A percentile compares a stretch with the other conserved stretches of the same genome.
Evolutionary conservation across 352 stramenopile genomes (phyloP).

Genomic region (Globisporangium mamillatum): DNA sequence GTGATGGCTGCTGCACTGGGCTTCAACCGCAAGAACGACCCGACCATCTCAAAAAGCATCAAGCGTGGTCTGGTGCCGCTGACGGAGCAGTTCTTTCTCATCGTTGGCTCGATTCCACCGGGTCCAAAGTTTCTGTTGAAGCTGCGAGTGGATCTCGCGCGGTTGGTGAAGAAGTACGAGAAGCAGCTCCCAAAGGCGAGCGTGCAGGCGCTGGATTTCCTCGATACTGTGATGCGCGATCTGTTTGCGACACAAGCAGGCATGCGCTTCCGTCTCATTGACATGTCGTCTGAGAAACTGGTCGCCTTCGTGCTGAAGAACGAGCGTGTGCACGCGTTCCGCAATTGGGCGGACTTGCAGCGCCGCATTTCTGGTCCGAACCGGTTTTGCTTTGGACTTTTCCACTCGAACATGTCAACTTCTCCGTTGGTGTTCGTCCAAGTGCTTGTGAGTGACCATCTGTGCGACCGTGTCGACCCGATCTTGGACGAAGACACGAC

Average conservation of each 20-base stretch:
- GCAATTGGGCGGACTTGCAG: slow-evolving; percentile 62
- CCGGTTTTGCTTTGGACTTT: slow-evolving; percentile 80
- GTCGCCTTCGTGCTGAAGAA: slow-evolving; percentile 70
- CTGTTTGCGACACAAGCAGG: slow-evolving; percentile 80
- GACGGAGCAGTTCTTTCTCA: slow-evolving; percentile 76
- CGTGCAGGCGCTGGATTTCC: slow-evolving; percentile 66
- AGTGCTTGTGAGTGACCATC: slow-evolving; percentile 63
- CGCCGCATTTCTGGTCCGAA: slow-evolving; percentile 60
- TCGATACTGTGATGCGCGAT: slow-evolving; percentile 82
- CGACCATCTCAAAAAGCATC: slow-evolving; percentile 81
- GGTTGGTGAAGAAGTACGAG: slow-evolving; percentile 50
- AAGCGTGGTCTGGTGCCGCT: slow-evolving; percentile 80
- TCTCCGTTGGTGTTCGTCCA: slow-evolving; percentile 77
- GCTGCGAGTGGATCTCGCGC: slow-evolving; percentile 61
- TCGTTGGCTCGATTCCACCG: slow-evolving; percentile 65
- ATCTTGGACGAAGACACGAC: slow-evolving; percentile 57
- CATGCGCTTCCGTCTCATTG: slow-evolving; percentile 78
- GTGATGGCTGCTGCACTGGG: slow-evolving; percentile 71
- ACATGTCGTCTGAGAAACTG: slow-evolving; percentile 66
- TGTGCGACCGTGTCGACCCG: slow-evolving; percentile 59
- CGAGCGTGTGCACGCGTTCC: slow-evolving; percentile 74
- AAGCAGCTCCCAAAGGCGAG: slow-evolving; percentile 40
- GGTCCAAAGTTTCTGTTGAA: slow-evolving; percentile 74
- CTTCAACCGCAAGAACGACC: slow-evolving; percentile 81
- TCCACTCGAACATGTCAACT: slow-evolving; percentile 74